Percentiles rank a stretch among this genome's conserved stretches.
phyloP scores from a whole-genome alignment of 108 stramenopile genomes.

The Nitzschia sp. region DNA sequence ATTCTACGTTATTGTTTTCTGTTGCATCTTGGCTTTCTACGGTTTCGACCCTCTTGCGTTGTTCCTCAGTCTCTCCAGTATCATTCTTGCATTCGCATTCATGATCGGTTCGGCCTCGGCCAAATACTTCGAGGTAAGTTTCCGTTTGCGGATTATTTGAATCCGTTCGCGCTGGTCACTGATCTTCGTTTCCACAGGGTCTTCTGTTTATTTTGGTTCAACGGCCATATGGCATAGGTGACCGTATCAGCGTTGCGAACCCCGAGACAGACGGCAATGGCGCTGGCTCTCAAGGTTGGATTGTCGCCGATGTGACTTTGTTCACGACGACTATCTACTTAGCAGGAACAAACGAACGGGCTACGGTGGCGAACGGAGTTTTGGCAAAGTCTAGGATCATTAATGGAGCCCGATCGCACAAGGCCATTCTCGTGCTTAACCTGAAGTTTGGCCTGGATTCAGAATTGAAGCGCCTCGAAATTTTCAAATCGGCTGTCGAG shows the following conservation, averaged over 20 bases:
- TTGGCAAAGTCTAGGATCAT: conserved; percentile 65
- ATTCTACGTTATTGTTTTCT: conserved; percentile 47
- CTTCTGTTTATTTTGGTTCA: conserved; percentile 59
- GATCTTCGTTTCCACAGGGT: conserved; percentile 32
- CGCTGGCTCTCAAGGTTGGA: conserved; percentile 61
- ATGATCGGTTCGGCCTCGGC: conserved; percentile 40
- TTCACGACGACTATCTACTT: conserved; percentile 60
- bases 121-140: conserved; percentile 47
- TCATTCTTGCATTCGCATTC: conserved; percentile 48
- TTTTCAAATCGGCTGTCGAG: conserved; percentile 54
- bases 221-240: conserved; percentile 73
- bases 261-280: conserved; percentile 38
- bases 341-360: conserved; percentile 66
- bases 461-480: conserved; percentile 39
- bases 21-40: conserved; percentile 43
- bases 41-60: conserved; percentile 43
- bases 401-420: conserved; percentile 71
- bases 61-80: conserved; percentile 33
- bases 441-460: conserved; percentile 69
- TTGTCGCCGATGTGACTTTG: conserved; percentile 64
- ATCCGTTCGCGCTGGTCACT: background rate
- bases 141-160: background rate
- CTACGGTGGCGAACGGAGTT: conserved; percentile 64
- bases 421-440: conserved; percentile 42
- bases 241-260: conserved; percentile 54